phyloP scores from a whole-genome alignment of 371 early-diverging fungal genomes.

The Rhizopus delemar region DNA sequence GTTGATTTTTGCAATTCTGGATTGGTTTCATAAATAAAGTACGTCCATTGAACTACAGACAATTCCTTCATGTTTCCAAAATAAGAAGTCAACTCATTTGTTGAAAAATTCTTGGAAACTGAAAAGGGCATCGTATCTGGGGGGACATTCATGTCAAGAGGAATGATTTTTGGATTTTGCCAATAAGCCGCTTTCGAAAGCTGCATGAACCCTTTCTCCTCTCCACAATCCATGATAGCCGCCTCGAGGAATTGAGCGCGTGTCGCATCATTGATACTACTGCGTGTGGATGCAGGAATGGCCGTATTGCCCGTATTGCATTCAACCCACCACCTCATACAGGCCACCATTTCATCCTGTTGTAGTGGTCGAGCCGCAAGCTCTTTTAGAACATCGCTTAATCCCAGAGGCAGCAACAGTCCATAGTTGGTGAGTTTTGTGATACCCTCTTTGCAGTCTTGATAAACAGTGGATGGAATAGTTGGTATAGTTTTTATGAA shows the following conservation, averaged over 20 bases:
- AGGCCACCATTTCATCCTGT: conserved; percentile 62
- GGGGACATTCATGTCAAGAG: conserved; percentile 66
- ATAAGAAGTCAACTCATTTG: conserved; percentile 53
- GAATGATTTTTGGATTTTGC: conserved; percentile 63
- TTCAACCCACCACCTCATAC: conserved; percentile 81
- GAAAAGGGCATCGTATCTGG: conserved; percentile 60
- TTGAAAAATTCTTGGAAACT: conserved; percentile 63
- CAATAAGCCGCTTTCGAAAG: conserved; percentile 52
- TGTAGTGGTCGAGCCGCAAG: conserved; percentile 58
- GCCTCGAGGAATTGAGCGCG: conserved; percentile 33
- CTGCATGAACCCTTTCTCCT: conserved; percentile 42
- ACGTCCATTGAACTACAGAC: conserved; percentile 64
- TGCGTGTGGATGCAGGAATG: conserved; percentile 20
- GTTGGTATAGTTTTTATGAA: conserved; percentile 71
- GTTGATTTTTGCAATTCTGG: conserved; percentile 56
- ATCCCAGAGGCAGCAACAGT: conserved; percentile 39
- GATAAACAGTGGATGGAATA: conserved; percentile 50
- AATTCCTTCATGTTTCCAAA: conserved; percentile 67
- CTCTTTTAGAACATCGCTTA: conserved; percentile 71
- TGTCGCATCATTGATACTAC: conserved; percentile 6
- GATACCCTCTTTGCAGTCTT: conserved; percentile 60
- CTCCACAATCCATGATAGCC: conserved; percentile 44
- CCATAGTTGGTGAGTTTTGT: conserved; percentile 51
- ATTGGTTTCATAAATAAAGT: conserved; percentile 46
- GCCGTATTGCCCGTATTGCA: conserved; percentile 24